Evolutionary conservation across 257 asterid species (phyloP).

Genomic region (Knoxia roxburghii): DNA sequence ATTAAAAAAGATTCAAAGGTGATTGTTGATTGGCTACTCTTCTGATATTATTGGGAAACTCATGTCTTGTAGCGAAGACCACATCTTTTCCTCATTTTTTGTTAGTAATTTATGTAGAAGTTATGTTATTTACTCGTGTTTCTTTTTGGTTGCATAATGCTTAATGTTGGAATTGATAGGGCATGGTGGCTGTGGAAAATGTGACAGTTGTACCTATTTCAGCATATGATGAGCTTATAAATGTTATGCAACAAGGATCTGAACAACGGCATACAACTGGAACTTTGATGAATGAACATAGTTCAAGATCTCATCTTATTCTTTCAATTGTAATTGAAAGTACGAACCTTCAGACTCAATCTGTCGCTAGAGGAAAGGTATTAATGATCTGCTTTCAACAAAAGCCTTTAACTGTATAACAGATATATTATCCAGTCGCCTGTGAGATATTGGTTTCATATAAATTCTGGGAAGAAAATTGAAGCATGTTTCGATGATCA

Average conservation of each 20-base stretch:
- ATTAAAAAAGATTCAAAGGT: slow-evolving; percentile 95
- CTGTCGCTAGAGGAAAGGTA: slow-evolving; percentile 98
- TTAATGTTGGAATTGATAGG: slow-evolving; percentile 36
- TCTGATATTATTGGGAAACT: not conserved
- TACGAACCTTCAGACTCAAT: slow-evolving; percentile 90
- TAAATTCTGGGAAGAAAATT: too few relatives aligned
- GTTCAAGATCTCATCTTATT: slow-evolving; percentile 95
- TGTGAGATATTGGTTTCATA: too few relatives aligned
- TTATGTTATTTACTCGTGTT: not conserved
- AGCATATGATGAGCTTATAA: slow-evolving; percentile 60
- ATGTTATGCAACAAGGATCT: slow-evolving; percentile 69
- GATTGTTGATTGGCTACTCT: slow-evolving; percentile 5
- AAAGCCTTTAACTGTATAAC: not conserved
- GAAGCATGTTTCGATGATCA: not conserved
- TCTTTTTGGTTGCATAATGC: not conserved
- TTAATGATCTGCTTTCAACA: slow-evolving; percentile 1
- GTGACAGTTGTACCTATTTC: slow-evolving; percentile 63
- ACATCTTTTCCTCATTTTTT: not conserved
- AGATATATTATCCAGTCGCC: not conserved
- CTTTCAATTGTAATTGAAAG: slow-evolving; percentile 82
- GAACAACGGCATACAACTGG: slow-evolving; percentile 89
- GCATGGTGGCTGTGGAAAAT: slow-evolving; percentile 91
- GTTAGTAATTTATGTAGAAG: not conserved
- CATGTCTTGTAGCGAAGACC: not conserved
- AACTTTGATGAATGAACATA: slow-evolving; percentile 88